Base-by-base conservation (phyloP, 2,329 filamentous ascomycete species). In the Dothidotthia symphoricarpi region DNA sequence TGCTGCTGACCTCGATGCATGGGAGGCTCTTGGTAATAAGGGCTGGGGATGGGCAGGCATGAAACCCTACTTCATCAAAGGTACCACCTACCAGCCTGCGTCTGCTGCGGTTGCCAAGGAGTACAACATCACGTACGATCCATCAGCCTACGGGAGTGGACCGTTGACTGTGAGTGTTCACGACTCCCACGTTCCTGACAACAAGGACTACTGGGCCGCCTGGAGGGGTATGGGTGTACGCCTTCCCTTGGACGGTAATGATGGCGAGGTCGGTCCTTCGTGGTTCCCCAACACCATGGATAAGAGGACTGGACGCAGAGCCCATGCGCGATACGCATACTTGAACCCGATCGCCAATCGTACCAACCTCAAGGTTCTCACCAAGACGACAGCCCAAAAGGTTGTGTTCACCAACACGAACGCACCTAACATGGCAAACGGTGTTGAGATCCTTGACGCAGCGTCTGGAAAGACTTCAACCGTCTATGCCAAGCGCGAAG, bases 11-110 rank as follows among this genome's bases (percentile, higher is more conserved):
- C 68, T 67, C 41, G 75, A 82, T 61, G 70, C 69, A 1, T 83
- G 79, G 79, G 73, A 72, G 36, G 62, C 68, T 27, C 60, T 83
- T n/a, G 79, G 79, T 1, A 83, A 82, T 51, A 43, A 61, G 1
- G 79, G 76, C 1, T 83, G 80, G 80, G 69, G 71, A 1, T 83
- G 76, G 75, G 62, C 75, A 25, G 67, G 67, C 10, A 49, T 76
- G 31, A 35, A 64, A 16, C 47, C 49, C 3, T 58, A 52, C 34
- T 60, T 57, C 39, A 48, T 45, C 32, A 57, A 61, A 41, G 49
- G 51, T n/a, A 61, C 57, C 3, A 57, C 48, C 9, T 59, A 60
- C 36, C 45, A 51, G 24, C 45, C 54, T 15, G 57, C 59, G 4
- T 53, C 55, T 2, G 25, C 36, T 2, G 43, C 47, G 28, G 38